Evolutionary conservation across 495 filamentous ascomycete genomes (phyloP), one percentile per base, ranked within the genome.

Genomic region (Penicillium bovifimosum): DNA sequence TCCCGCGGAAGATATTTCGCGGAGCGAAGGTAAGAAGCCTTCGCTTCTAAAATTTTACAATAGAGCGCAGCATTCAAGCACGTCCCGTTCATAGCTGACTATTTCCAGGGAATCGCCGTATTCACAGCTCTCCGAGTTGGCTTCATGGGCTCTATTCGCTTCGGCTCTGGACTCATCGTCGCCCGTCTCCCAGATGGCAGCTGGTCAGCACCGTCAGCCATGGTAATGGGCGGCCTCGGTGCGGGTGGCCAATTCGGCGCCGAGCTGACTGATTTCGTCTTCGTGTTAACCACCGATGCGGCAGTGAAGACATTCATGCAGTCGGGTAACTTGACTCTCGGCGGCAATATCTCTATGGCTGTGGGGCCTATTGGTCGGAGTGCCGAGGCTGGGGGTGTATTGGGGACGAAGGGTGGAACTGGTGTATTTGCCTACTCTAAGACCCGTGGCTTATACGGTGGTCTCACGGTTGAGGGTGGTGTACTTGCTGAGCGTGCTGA

Each of bases 231-330:
- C 14, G 92, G 93, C 47, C 84, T 85, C 46, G 91, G 91, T 5
- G 87, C 92, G 53, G 92, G 91, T 31, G 89, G 90, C 9, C 93
- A 96, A 64, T 89, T 96, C 58, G 93, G 93, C 29, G 86, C 93
- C 67, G 93, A 98, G 69, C 72, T 96, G 32, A 96, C 93, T 10
- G 92, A 98, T 62, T 98, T 96, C 63, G 90, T 98, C 46, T 96
- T 96, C 73, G 91, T 97, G 32, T 81, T 98, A 38, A 96, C 96
- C 67, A 90, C 95, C 53, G 77, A 83, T 29, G 80, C 76, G 27
- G 90, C 92, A 10, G 92, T 98, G 41, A 85, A 84, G 61, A 91
- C 88, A 8, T 96, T 97, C 66, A 88, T 88, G 9, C 89, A 95
- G 66, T 76, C 81, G 38, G 92, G 91, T 0, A 86, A 78, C 27